A percentile compares a stretch with the other conserved stretches of the same genome.
phyloP scores from a whole-genome alignment of 345 rosid species.

The Pugionium dolabratum region DNA sequence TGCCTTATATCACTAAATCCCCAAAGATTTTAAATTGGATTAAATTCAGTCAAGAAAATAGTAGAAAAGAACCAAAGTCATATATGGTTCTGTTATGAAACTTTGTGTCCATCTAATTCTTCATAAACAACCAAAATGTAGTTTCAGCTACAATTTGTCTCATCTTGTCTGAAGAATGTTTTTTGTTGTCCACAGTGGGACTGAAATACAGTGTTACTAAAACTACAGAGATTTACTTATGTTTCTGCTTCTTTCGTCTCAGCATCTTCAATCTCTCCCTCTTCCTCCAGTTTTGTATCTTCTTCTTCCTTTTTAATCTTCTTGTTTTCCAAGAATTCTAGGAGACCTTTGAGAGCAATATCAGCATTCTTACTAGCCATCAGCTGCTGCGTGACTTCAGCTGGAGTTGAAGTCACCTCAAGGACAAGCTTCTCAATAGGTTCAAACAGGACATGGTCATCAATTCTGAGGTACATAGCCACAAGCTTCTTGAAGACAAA shows the following conservation, averaged over 20 bases:
- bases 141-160: conserved; percentile 11
- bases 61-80: not conserved
- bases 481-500: conserved; percentile 38
- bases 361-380: conserved; percentile 28
- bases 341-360: conserved; percentile 16
- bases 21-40: too few relatives aligned
- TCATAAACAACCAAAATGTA: not conserved
- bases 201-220: conserved; percentile 7
- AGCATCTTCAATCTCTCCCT: conserved; percentile 15
- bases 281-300: conserved; percentile 17
- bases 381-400: conserved; percentile 36
- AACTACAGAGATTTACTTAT: conserved; percentile 8
- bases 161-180: not conserved
- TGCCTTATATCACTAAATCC: too few relatives aligned
- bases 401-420: conserved; percentile 26
- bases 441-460: conserved; percentile 25
- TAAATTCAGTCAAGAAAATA: too few relatives aligned
- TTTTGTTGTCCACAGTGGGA: too few relatives aligned
- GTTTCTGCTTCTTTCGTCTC: conserved; percentile 22
- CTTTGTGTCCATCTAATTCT: too few relatives aligned
- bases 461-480: conserved; percentile 22
- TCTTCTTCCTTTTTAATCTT: conserved; percentile 26
- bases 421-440: conserved; percentile 30
- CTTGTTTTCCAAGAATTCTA: conserved; percentile 24
- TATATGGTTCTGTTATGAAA: not conserved